Conservation (phyloP, 2,329 filamentous ascomycete genomes). For the Colletotrichum phormii region DNA sequence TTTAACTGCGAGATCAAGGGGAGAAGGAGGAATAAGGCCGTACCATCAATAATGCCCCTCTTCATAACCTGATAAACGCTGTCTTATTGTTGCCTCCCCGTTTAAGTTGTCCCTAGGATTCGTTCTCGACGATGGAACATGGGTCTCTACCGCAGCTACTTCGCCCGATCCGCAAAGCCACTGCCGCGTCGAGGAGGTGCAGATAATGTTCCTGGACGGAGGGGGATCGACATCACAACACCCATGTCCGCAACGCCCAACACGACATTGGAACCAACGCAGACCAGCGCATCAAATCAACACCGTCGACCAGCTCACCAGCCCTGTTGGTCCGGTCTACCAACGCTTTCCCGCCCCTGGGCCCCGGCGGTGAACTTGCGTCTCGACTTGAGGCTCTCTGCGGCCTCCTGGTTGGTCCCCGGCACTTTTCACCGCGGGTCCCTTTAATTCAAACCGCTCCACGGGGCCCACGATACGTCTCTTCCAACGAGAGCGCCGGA, state of each 20-base stretch:
- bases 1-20: neutral
- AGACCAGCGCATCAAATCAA: neutral
- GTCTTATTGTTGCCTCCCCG: neutral
- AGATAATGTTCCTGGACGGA: neutral
- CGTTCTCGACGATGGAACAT: slow-evolving; percentile 14
- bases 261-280: slow-evolving; percentile 2
- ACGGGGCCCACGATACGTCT: slow-evolving; percentile 1
- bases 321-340: neutral
- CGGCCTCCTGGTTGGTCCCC: slow-evolving; percentile 20
- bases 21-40: neutral
- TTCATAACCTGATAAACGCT: neutral
- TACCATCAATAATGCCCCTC: neutral
- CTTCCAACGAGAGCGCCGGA: slow-evolving; percentile 3
- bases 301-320: neutral
- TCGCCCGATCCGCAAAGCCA: slow-evolving; percentile 7
- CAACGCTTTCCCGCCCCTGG: neutral
- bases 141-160: neutral
- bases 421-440: slow-evolving; percentile 5
- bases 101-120: neutral
- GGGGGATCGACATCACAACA: neutral
- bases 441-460: slow-evolving; percentile 33
- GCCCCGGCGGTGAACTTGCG: neutral
- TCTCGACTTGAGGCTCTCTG: slow-evolving; percentile 21
- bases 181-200: slow-evolving; percentile 26
- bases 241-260: neutral